Base-by-base conservation (phyloP, 2,329 filamentous ascomycete genomes). In the Cordyceps farinosa region DNA sequence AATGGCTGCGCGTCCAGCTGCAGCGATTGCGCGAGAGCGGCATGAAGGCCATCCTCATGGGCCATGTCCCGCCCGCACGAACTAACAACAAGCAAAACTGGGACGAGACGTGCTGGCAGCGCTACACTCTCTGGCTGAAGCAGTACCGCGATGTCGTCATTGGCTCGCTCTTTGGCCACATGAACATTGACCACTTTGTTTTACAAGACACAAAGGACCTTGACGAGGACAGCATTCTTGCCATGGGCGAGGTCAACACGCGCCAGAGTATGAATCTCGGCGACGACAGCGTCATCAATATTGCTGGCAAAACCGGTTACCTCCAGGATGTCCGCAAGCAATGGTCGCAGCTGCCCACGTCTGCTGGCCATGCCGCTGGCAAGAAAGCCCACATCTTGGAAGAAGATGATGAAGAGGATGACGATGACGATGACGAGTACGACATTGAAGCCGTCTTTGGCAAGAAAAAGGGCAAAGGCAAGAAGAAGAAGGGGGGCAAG, bases 101-200 rank as follows among this genome's bases (percentile, higher is more conserved):
- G 95, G 92, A 97, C 68, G 94, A 98, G 80, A 92, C 90, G 0
- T 99, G 95, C 78, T 99, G 94, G 93, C 94, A 97, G 74, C 97
- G 96, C 74, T 99, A 97, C 76, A 90, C 92, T 0, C 79, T 98
- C 4, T 98, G 93, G 92, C 79, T 94, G 70, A 85, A 87, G 68
- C 92, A 96, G 74, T 99, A 92, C 75, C 90, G 95, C 40, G 95
- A 99, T 74, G 89, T 99, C 44, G 83, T 99, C 27, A 83, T 93
- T 27, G 87, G 85, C 13, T 87, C 87, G 32, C 72, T 96, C 6
- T 99, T 90, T 71, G 95, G 94, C 1, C 95, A 99, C 74, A 98
- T 99, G 95, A 99, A 99, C 72, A 90, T 97, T 67, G 95, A 99
- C 70, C 95, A 99, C 75, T 99, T 99, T 76, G 84, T 98, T 71